Percentiles rank a stretch among this genome's conserved stretches.
Conservation (phyloP, 2,329 filamentous ascomycete species). For the Leptographium lundbergii region DNA sequence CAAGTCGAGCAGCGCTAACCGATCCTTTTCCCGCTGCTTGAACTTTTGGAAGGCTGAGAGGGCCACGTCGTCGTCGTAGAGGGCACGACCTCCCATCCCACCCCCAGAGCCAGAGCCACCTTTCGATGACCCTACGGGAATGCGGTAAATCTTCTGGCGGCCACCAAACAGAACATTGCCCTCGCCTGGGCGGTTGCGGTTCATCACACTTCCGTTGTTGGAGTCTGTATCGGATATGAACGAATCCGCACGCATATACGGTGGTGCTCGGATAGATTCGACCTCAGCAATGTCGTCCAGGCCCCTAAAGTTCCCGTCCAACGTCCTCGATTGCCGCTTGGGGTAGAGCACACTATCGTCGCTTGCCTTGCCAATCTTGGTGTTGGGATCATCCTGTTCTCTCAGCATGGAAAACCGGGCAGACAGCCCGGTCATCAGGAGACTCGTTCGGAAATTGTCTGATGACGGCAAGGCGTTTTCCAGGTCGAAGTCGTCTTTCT, state of each 20-base stretch:
- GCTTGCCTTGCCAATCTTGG: constrained; percentile 83
- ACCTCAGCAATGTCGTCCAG: constrained; percentile 85
- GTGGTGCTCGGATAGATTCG: constrained; percentile 57
- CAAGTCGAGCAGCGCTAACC: constrained; percentile 17
- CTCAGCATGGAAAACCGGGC: constrained; percentile 93
- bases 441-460: constrained; percentile 88
- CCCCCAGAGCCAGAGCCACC: constrained; percentile 23
- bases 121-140: constrained; percentile 43
- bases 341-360: constrained; percentile 86
- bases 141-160: constrained; percentile 88
- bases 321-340: constrained; percentile 65
- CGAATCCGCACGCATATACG: constrained; percentile 49
- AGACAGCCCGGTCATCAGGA: constrained; percentile 90
- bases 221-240: constrained; percentile 58
- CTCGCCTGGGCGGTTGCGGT: constrained; percentile 66
- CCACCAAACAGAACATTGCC: constrained; percentile 92
- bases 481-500: constrained; percentile 57
- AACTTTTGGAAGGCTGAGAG: constrained; percentile 74
- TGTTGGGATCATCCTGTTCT: constrained; percentile 85
- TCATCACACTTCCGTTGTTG: constrained; percentile 63
- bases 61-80: constrained; percentile 82
- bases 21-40: constrained; percentile 46
- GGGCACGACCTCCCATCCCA: constrained; percentile 49
- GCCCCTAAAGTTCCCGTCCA: constrained; percentile 44
- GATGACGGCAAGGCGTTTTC: constrained; percentile 60